Conservation (phyloP, 2,329 filamentous ascomycete genomes). For the Talaromyces piceae region DNA sequence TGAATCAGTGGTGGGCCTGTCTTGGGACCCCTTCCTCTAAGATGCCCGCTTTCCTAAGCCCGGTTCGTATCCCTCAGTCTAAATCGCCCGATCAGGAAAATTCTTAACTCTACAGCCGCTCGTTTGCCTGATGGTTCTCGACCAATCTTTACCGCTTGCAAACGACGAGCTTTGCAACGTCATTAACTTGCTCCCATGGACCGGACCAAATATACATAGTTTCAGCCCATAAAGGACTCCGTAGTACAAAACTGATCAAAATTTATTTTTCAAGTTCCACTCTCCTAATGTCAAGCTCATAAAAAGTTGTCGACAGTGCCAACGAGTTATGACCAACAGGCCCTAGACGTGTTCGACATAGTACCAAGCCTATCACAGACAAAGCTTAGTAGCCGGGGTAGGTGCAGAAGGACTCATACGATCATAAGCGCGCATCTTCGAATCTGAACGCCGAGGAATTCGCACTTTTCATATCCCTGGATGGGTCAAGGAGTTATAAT, state of each 20-base stretch:
- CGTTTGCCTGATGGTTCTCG: slow-evolving; percentile 1
- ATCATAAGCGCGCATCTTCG: neutral
- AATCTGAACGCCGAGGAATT: neutral
- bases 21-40: neutral
- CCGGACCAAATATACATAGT: slow-evolving; percentile 1
- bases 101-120: slow-evolving; percentile 8
- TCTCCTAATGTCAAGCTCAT: no score
- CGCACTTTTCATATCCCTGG: neutral
- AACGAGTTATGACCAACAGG: neutral
- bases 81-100: slow-evolving; percentile 4
- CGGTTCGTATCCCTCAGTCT: neutral
- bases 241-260: neutral
- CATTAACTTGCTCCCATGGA: slow-evolving; percentile 4
- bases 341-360: neutral
- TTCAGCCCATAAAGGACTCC: slow-evolving; percentile 5
- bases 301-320: neutral
- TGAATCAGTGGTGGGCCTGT: neutral
- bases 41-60: slow-evolving; percentile 6
- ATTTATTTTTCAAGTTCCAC: no score
- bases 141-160: slow-evolving; percentile 10
- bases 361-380: neutral
- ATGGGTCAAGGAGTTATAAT: slow-evolving; percentile 14
- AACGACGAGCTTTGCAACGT: slow-evolving; percentile 5
- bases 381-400: neutral
- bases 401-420: neutral